Base-by-base conservation (phyloP, 345 rosid species). In the Eutrema yunnanense region DNA sequence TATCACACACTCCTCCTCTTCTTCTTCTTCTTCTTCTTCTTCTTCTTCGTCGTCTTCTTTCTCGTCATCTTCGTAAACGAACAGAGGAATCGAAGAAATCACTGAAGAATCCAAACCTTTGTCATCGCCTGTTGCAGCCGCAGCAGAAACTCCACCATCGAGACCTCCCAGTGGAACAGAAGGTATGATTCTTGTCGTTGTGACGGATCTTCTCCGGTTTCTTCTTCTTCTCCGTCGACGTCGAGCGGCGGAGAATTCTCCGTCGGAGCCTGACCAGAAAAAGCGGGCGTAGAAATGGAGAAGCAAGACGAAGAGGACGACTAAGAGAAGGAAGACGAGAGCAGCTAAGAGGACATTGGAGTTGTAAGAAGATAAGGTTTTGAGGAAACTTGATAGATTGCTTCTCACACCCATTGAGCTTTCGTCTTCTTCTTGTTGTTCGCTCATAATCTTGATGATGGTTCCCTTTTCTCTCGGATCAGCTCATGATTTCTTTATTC, bases 281-380 rank as follows among this genome's bases (percentile, higher is more conserved):
- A 84, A 88, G 63, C 80, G 83, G 78, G 98, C 92, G 62, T 92
- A 92, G 78, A 92, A 71, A 69, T 92, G 95, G 73, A 92, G 96
- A 66, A 92, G 85, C 52, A 90, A 44, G 57, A 92, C 90, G 55
- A 90, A 88, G 74, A 92, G 88, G 75, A 90, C 83, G 6, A 87
- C 95, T 10, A 90, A 60, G 26, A 92, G 92, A 3, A 92, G 82
- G 33, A 87, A 85, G 55, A 86, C 83, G 11, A 90, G 69, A 9
- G 96, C 96, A 14, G 95, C 98, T 1, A 92, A 82, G 81, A 88
- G 74, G 3, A 84, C 83, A 72, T 90, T 86, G 56, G 86, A 83
- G 52, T 88, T 83, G 79, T 86, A 88, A 9, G 94, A 89, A 48
- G 90, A 85, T 10, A 92, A 67, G 75, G 62, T 76, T 47, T 78